Evolutionary conservation across 768 basidiomycete species (phyloP).

Genomic region (Suillus bovinus): DNA sequence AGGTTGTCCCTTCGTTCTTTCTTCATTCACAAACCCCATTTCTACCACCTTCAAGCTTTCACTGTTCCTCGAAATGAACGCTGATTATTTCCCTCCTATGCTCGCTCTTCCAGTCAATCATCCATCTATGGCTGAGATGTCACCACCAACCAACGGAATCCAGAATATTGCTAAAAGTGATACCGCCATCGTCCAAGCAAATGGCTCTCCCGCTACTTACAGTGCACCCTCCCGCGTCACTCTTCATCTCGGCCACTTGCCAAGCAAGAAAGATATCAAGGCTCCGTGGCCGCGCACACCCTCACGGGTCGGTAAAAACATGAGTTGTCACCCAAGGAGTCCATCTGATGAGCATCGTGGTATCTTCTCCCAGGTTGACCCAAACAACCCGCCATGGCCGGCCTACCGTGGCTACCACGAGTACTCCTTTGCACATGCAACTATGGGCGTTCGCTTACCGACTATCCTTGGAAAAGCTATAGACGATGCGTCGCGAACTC

Average conservation of each 20-base stretch:
- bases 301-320: slow-evolving; percentile 50
- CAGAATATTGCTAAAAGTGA: not conserved
- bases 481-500: slow-evolving; percentile 84
- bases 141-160: slow-evolving; percentile 13
- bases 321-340: not conserved
- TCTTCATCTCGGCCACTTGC: slow-evolving; percentile 72
- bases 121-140: slow-evolving; percentile 16
- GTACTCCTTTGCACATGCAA: slow-evolving; percentile 86
- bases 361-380: slow-evolving; percentile 55
- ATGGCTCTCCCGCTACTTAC: slow-evolving; percentile 19
- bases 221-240: slow-evolving; percentile 60
- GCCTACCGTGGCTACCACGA: slow-evolving; percentile 82
- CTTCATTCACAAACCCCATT: not conserved
- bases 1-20: slow-evolving; percentile 2
- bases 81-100: slow-evolving; percentile 37
- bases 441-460: slow-evolving; percentile 94
- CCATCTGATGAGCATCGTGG: not conserved
- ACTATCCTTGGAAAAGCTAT: slow-evolving; percentile 96
- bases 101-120: slow-evolving; percentile 17
- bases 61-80: slow-evolving; percentile 13
- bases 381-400: slow-evolving; percentile 83
- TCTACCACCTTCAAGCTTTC: slow-evolving; percentile 11
- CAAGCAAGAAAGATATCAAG: slow-evolving; percentile 70
- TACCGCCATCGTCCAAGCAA: not conserved
- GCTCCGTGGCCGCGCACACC: slow-evolving; percentile 76